Evolutionary conservation across 2,329 filamentous ascomycete species (phyloP).

Genomic region (Penicillium sp.): DNA sequence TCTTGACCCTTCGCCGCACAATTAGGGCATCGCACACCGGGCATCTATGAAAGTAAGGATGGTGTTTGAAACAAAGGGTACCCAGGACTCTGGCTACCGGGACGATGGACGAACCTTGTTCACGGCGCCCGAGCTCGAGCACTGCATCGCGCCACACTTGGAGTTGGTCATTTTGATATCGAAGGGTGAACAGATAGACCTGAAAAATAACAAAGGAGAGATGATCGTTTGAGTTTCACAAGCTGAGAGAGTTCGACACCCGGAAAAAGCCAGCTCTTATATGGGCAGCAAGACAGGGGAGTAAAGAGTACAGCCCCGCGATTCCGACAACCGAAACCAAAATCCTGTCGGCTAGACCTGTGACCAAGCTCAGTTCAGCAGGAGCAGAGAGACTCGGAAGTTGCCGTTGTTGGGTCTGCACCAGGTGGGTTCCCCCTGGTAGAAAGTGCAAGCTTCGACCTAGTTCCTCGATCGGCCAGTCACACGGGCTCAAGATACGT

Average conservation of each 20-base stretch:
- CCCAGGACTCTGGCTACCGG: neutral
- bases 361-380: slow-evolving; percentile 2
- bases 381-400: slow-evolving; percentile 8
- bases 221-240: neutral
- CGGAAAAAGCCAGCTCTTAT: neutral
- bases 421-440: neutral
- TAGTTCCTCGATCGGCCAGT: slow-evolving; percentile 9
- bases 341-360: neutral
- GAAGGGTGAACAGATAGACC: neutral
- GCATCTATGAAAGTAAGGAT: slow-evolving; percentile 35
- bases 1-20: slow-evolving; percentile 38
- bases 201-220: neutral
- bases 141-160: slow-evolving; percentile 4
- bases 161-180: slow-evolving; percentile 13
- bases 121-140: slow-evolving; percentile 7
- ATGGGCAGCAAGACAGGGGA: neutral
- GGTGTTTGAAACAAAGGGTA: neutral
- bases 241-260: neutral
- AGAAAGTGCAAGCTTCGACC: slow-evolving; percentile 3
- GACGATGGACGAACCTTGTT: slow-evolving; percentile 18
- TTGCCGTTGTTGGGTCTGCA: slow-evolving; percentile 8
- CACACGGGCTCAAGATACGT: neutral
- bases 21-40: slow-evolving; percentile 43
- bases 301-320: neutral
- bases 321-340: neutral